Base-by-base conservation (phyloP, 2,329 filamentous ascomycete genomes). In the Biscogniauxia marginata region DNA sequence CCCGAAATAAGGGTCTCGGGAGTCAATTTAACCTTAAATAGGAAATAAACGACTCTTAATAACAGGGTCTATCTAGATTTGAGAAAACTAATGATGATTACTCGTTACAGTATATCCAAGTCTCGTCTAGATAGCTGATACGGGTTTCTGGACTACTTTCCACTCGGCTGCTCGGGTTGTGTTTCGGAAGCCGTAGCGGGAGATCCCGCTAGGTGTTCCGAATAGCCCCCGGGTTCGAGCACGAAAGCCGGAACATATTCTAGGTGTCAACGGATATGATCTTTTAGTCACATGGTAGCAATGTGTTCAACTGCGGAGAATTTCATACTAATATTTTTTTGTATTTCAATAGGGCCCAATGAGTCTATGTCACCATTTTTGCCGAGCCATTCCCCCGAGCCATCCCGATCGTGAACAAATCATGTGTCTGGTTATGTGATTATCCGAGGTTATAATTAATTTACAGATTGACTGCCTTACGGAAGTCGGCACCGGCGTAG, bases 401-500 rank as follows among this genome's bases (percentile, higher is more conserved):
- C 62, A 58, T 67, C 56, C 63, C 58, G 54, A 59, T 69, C 63
- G 53, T 68, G 54, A 65, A 51, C 52, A 57, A 56, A 58, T 62
- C 62, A 68, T 56, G 56, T 50, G 50, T 9, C 11, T 53, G 47
- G 45, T 53, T 58, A 44, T 56, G 24, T 57, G 20, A 52, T 52
- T 58, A 52, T 54, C 46, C 60, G 59, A 49, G 7, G 59, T 57
- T 25, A 49, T 52, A 55, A 47, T 39, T 24, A 48, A 46, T 86
- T n/a, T 91, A 96, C 79, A 97, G 77, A 82, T 90, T 93, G 71
- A 97, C 88, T 63, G 93, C 80, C 69, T 80, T 92, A 82, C 93
- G 90, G 91, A 98, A 99, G 74, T 91, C 92, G 73, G 83, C 79
- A 68, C 95, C 95, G 68, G 93, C 93, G 75, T 93, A 99, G 79